A percentile compares a stretch with the other conserved stretches of the same genome.
Conservation (phyloP, 2,329 filamentous ascomycete species). For the Apiospora kogelbergensis region DNA sequence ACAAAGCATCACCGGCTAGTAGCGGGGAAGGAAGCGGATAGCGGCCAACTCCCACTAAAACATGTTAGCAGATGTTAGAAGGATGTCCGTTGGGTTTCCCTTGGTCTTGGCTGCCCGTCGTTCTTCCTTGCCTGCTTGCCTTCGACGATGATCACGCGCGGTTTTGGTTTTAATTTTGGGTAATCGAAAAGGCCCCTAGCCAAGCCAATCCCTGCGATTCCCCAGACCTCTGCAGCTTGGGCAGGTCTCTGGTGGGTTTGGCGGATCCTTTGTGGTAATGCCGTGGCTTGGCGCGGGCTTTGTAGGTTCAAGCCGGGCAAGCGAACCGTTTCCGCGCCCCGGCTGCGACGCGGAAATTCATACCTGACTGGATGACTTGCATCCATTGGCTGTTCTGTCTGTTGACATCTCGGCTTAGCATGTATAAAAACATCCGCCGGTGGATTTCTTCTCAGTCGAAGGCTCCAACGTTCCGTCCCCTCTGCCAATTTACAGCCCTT, state of each 20-base stretch:
- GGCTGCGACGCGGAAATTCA: neutral
- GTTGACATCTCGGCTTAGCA: neutral
- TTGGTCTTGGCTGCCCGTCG: neutral
- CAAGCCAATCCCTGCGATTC: neutral
- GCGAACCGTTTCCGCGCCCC: neutral
- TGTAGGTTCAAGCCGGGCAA: neutral
- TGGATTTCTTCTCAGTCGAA: neutral
- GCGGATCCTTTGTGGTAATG: conserved; percentile 1
- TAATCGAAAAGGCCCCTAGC: neutral
- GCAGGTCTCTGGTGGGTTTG: neutral
- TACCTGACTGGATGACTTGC: neutral
- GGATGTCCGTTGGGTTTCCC: neutral
- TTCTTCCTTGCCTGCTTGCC: too few relatives aligned
- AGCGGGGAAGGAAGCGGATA: neutral
- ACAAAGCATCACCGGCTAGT: neutral
- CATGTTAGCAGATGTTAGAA: neutral
- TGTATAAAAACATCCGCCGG: neutral
- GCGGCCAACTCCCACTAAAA: neutral
- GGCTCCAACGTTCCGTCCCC: neutral
- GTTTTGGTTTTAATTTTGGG: neutral
- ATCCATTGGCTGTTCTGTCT: neutral
- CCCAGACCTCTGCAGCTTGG: too few relatives aligned
- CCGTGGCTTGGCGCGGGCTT: conserved; percentile 1
- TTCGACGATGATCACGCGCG: neutral
- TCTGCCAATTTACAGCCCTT: neutral